A percentile compares a stretch with the other conserved stretches of the same genome.
These are phyloP conservation scores for Chlorophyllum brunneum DNA, from an alignment of 768 basidiomycete genomes.

Conservation along the genomic window DNA sequence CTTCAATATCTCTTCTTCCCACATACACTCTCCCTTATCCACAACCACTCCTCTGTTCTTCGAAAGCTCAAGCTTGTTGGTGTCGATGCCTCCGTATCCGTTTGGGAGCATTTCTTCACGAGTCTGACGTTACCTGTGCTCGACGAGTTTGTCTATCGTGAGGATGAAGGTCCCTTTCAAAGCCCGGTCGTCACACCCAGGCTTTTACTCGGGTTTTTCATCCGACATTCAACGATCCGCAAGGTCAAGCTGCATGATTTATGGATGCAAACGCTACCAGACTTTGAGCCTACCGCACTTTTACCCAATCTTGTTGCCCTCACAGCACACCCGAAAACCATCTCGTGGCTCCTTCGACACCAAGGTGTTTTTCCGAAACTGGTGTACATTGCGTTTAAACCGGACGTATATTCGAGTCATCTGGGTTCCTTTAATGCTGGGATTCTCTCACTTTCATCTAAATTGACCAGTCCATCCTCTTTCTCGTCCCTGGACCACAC, in stretches of 20 bases:
- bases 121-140: not conserved
- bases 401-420: too few relatives aligned
- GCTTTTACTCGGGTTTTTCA: not conserved
- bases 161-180: not conserved
- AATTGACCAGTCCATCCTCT: too few relatives aligned
- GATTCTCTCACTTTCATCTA: too few relatives aligned
- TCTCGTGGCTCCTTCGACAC: not conserved
- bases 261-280: not conserved
- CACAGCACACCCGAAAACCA: not conserved
- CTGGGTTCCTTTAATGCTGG: too few relatives aligned
- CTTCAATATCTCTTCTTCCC: not conserved
- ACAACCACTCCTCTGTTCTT: not conserved
- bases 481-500: too few relatives aligned
- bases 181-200: not conserved
- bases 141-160: not conserved
- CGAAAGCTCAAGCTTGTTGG: not conserved
- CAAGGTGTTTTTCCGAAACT: not conserved
- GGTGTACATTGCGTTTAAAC: not conserved
- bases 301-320: not conserved
- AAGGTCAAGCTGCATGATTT: not conserved
- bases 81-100: too few relatives aligned
- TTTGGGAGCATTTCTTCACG: not conserved
- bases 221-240: not conserved
- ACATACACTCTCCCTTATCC: not conserved
- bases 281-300: not conserved